phyloP scores from a whole-genome alignment of 1,139 yeast genomes.

The Wickerhamomyces sp. region DNA sequence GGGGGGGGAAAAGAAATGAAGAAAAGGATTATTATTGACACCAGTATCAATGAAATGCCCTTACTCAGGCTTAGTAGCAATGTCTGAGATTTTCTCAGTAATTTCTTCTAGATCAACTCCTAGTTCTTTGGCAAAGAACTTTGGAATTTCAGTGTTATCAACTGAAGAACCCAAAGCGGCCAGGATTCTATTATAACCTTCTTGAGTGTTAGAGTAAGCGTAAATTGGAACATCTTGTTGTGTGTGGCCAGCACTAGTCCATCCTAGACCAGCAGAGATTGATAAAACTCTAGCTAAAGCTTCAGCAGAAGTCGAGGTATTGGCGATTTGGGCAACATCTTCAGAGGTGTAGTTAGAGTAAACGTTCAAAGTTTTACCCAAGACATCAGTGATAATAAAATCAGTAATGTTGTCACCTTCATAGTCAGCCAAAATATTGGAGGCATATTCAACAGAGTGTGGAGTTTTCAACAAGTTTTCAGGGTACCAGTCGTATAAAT shows the following conservation, averaged over 20 bases:
- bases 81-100: constrained; percentile 17
- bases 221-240: constrained; percentile 23
- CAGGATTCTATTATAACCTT: constrained; percentile 19
- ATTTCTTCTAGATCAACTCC: constrained; percentile 22
- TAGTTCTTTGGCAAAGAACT: constrained; percentile 21
- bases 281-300: constrained; percentile 16
- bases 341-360: constrained; percentile 18
- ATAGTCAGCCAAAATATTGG: constrained; percentile 10
- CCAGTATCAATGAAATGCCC: no score
- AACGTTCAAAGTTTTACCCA: constrained; percentile 15
- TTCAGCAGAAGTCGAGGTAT: constrained; percentile 10
- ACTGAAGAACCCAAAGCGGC: constrained; percentile 21
- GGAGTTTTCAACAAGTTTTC: constrained; percentile 13
- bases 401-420: constrained; percentile 17
- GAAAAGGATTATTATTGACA: no score
- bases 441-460: constrained; percentile 22
- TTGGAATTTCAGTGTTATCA: constrained; percentile 23
- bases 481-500: constrained; percentile 21
- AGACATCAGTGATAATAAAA: constrained; percentile 15
- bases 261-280: constrained; percentile 18
- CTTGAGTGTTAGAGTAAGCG: constrained; percentile 23
- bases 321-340: constrained; percentile 12
- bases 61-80: constrained; percentile 1
- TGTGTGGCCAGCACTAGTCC: constrained; percentile 22
- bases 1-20: neutral